Base-by-base conservation (phyloP, 345 rosid genomes). In the Arabis alpina region DNA sequence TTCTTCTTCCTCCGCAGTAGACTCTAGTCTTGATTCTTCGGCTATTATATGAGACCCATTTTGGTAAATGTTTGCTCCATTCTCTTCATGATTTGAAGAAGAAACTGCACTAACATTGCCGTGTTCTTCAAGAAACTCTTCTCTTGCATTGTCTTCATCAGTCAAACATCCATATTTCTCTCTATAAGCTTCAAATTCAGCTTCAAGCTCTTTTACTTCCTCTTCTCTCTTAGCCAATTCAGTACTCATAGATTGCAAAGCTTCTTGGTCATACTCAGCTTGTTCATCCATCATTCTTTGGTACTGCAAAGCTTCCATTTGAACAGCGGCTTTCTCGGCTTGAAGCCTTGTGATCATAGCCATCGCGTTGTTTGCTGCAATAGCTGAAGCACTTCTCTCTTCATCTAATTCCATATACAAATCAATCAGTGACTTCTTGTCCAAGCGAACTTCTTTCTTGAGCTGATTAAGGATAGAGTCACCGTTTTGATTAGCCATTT, bases 201-300 rank as follows among this genome's bases (percentile, higher is more conserved):
- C 82, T 84, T 82, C 91, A 56, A 87, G 68, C 15, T 66, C 80
- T 77, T 80, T 85, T 32, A 91, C 48, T 40, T 85, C 88, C 28
- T 82, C 90, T 48, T 91, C 93, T 52, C 83, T 81, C 73, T 87
- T 88, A 2, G 42, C 47, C 14, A 89, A 81, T 64, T 85, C 66
- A 56, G 77, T 80, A 11, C 66, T 81, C 43, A 84, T 73, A 37
- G 84, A 81, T 71, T 89, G 96, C 50, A 94, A 73, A 9, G 90
- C 89, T 80, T 94, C 98, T 69, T 91, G 83, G 47, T 91, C 98
- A 51, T 88, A 94, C 71, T 91, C 92, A 19, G 96, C 95, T 78
- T 91, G 92, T 76, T 94, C 99, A 71, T 94, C 98, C 97, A 94
- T 89, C 98, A 94, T 88, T 77, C 99, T 89, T 77, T 89, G 96